Percentiles rank a stretch among this genome's conserved stretches.
Conservation (phyloP, 805 yeast species). For the Millerago galiae region DNA sequence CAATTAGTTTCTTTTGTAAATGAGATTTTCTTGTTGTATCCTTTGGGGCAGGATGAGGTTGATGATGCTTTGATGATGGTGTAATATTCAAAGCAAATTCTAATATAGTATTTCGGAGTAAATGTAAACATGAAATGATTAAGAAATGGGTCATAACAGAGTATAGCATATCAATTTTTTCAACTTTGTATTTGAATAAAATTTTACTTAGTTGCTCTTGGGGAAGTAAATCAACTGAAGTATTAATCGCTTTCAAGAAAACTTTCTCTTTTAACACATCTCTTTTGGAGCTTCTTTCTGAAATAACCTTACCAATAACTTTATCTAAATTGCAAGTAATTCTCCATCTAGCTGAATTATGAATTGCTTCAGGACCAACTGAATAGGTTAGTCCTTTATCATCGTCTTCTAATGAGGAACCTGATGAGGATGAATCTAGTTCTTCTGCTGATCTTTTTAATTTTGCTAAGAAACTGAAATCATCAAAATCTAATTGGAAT, state of each 20-base stretch:
- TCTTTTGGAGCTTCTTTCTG: constrained; percentile 27
- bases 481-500: constrained; percentile 24
- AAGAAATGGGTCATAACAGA: constrained; percentile 41
- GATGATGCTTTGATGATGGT: constrained; percentile 1
- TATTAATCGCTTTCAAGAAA: constrained; percentile 26
- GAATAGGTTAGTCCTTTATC: constrained; percentile 22
- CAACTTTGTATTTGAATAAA: constrained; percentile 20
- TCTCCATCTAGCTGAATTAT: constrained; percentile 6
- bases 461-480: constrained; percentile 2
- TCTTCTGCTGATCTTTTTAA: constrained; percentile 4
- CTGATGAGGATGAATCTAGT: constrained; percentile 15
- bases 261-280: constrained; percentile 24
- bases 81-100: constrained; percentile 18
- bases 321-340: constrained; percentile 8
- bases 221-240: constrained; percentile 20
- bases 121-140: constrained; percentile 36
- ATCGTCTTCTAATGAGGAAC: constrained; percentile 29
- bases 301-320: constrained; percentile 23
- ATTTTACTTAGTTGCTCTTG: constrained; percentile 19
- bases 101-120: constrained; percentile 36
- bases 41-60: too few species aligned
- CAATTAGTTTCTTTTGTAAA: constrained; percentile 15
- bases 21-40: background rate
- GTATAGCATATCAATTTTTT: constrained; percentile 27
- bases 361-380: constrained; percentile 8